Base-by-base conservation (phyloP, 345 rosid species). In the Eucalyptus cloeziana region DNA sequence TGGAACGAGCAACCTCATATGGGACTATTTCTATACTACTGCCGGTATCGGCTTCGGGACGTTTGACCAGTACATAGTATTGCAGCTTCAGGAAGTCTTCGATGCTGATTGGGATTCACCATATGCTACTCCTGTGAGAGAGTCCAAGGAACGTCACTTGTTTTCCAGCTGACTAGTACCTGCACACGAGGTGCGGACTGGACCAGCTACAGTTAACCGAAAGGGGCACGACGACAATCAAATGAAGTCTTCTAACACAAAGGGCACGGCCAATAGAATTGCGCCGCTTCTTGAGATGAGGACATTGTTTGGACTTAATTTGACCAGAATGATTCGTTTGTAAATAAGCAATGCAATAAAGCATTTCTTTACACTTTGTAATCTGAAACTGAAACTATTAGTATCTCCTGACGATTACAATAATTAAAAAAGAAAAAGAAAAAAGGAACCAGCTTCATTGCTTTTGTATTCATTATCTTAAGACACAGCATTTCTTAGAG, bases 101-200 rank as follows among this genome's bases (percentile, higher is more conserved):
- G 95, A 97, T 89, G 94, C 94, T n/a, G 98, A 97, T 88, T 95
- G 98, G 98, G 90, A 95, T 69, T 97, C 98, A 40, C 98, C 94
- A 2, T 95, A 95, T 92, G 94, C 93, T 54, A 91, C 92, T 90
- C 95, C 95, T 22, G 93, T 95, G 67, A 89, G 92, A 89, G 95
- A 92, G 79, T 86, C 83, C 21, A 85, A 88, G 27, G 86, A 62
- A 62, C 88, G 69, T 16, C 89, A 47, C 67, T 52, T 87, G 24
- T 89, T n/a, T 88, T 88, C 44, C 2, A 43, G 44, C 44, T 43
- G 2, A 43, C 44, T 7, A 43, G 44, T 43, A 8, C 44, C 44
- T 43, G 2, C 44, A 43, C 44, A 43, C 44, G 44, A 6, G 7
- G 44, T 7, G 7, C 44, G 44, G 44, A 43, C 2, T 8, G 44